Conservation (phyloP, 2,329 filamentous ascomycete genomes). For the Lachnellula arida region DNA sequence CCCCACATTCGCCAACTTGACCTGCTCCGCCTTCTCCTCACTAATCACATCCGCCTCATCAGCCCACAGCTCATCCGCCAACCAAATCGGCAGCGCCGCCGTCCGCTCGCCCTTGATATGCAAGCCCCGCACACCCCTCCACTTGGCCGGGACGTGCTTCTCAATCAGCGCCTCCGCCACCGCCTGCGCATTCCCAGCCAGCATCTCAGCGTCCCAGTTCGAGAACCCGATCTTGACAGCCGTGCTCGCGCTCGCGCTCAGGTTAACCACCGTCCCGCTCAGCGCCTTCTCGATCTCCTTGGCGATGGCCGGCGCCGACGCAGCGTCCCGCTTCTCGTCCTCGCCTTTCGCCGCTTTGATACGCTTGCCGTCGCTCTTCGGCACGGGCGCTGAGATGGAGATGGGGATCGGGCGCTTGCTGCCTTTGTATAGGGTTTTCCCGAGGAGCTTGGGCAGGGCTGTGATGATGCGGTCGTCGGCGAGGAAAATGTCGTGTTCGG, state of each 20-base stretch:
- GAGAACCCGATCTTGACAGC: conserved; percentile 75
- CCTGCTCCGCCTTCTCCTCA: conserved; percentile 41
- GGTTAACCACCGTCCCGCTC: conserved; percentile 70
- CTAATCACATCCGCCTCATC: conserved; percentile 70
- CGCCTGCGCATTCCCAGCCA: conserved; percentile 75
- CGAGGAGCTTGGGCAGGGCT: conserved; percentile 69
- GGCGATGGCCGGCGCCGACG: conserved; percentile 52
- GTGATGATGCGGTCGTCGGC: conserved; percentile 82
- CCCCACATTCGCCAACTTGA: conserved; percentile 44
- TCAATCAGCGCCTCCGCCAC: conserved; percentile 66
- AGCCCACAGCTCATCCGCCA: conserved; percentile 87
- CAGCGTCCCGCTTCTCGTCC: conserved; percentile 45
- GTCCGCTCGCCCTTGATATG: conserved; percentile 85
- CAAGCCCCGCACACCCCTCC: conserved; percentile 77
- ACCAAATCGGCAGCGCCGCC: conserved; percentile 86
- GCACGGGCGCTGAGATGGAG: conserved; percentile 57
- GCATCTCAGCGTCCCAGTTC: conserved; percentile 66
- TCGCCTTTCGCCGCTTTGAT: conserved; percentile 50
- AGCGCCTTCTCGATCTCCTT: conserved; percentile 78
- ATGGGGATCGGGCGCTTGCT: conserved; percentile 85
- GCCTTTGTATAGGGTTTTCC: conserved; percentile 87
- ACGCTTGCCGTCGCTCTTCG: conserved; percentile 56
- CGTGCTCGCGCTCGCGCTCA: conserved; percentile 74
- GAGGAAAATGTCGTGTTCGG: conserved; percentile 89
- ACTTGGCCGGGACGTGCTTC: conserved; percentile 79